Evolutionary conservation across 2,329 filamentous ascomycete species (phyloP).

Genomic region (Ilyonectria sp.): DNA sequence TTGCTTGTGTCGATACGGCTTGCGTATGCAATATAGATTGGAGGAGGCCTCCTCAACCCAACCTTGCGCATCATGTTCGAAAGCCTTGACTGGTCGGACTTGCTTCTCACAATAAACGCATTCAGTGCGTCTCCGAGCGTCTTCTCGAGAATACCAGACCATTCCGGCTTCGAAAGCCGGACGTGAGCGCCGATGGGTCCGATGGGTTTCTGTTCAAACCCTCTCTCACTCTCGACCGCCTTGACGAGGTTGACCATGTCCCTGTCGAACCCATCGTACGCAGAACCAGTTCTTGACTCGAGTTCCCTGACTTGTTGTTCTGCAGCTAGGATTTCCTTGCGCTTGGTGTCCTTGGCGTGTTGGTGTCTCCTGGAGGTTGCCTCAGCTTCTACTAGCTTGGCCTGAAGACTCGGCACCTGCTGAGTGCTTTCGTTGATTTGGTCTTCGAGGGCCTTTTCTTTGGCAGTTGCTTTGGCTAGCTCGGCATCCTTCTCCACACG

Average conservation of each 20-base stretch:
- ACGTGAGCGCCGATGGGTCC: slow-evolving; percentile 88
- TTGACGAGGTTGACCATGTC: slow-evolving; percentile 75
- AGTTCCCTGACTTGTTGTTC: slow-evolving; percentile 67
- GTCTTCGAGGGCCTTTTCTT: slow-evolving; percentile 47
- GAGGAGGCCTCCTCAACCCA: slow-evolving; percentile 65
- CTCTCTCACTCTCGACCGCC: slow-evolving; percentile 77
- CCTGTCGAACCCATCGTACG: slow-evolving; percentile 75
- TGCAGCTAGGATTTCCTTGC: slow-evolving; percentile 67
- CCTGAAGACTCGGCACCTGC: slow-evolving; percentile 53
- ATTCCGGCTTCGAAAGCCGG: slow-evolving; percentile 82
- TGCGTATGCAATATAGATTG: slow-evolving; percentile 57
- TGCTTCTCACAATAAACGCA: slow-evolving; percentile 86
- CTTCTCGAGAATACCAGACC: slow-evolving; percentile 87
- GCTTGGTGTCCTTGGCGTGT: slow-evolving; percentile 60
- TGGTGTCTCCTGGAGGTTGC: slow-evolving; percentile 49
- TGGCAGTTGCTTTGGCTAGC: slow-evolving; percentile 49
- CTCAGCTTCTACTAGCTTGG: slow-evolving; percentile 51
- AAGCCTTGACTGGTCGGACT: slow-evolving; percentile 81
- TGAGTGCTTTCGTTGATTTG: slow-evolving; percentile 49
- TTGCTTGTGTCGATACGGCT: slow-evolving; percentile 53
- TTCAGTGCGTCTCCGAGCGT: slow-evolving; percentile 79
- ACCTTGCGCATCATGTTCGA: slow-evolving; percentile 74
- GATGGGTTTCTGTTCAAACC: slow-evolving; percentile 81
- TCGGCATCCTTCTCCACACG: slow-evolving; percentile 75
- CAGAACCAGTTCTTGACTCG: slow-evolving; percentile 68